Percentiles rank a stretch among this genome's conserved stretches.
These are phyloP conservation scores for Rhodomyrtus tomentosa DNA, from an alignment of 345 rosid genomes.

Conservation along the genomic window DNA sequence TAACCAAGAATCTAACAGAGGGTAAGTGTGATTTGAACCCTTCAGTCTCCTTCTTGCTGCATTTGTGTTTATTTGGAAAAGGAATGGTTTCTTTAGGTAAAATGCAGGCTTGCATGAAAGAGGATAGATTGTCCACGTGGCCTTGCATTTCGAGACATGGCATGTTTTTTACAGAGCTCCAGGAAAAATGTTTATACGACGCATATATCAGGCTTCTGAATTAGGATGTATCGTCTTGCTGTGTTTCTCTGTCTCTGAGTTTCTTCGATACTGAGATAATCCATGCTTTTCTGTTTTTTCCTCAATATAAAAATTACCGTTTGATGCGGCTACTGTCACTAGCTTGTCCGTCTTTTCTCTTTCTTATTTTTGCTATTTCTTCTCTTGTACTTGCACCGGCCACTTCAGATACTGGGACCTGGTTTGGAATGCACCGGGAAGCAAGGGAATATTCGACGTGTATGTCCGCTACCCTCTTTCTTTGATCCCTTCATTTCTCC, in stretches of 20 bases:
- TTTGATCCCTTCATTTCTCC: background rate
- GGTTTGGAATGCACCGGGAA: conserved; percentile 66
- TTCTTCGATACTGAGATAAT: background rate
- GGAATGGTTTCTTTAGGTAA: background rate
- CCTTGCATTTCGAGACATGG: background rate
- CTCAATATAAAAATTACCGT: background rate
- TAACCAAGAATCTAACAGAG: conserved; percentile 39
- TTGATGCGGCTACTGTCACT: background rate
- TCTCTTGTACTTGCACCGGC: background rate
- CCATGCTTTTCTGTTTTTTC: background rate
- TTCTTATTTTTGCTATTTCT: background rate
- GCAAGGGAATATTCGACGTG: conserved; percentile 81
- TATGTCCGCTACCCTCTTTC: conserved; percentile 22
- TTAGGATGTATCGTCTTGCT: background rate
- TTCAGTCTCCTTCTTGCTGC: background rate
- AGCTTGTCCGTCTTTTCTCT: background rate
- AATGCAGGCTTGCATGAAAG: background rate
- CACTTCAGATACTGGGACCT: conserved; percentile 74
- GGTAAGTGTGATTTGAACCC: conserved; percentile 6
- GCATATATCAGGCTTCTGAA: background rate
- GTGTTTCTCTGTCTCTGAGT: background rate
- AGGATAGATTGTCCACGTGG: background rate
- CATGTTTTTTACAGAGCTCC: background rate
- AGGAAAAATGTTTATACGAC: background rate
- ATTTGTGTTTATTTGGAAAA: background rate